These are phyloP conservation scores for Ganoderma lingzhi DNA, from an alignment of 1,284 basidiomycete species.

Conservation along the genomic window DNA sequence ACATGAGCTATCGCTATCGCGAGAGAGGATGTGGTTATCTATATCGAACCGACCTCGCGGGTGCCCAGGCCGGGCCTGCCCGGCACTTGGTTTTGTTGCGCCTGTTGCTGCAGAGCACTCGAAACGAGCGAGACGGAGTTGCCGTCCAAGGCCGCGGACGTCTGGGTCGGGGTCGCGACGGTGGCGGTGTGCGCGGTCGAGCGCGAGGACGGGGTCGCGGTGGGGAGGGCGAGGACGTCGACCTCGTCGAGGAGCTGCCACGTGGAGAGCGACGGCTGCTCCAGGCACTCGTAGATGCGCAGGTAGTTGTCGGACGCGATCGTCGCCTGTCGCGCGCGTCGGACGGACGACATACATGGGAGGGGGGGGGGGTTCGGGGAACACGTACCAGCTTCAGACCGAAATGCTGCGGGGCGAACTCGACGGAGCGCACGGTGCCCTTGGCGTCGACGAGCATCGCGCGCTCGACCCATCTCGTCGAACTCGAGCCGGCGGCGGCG, in stretches of 20 bases:
- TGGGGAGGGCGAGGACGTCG: slow-evolving; percentile 70
- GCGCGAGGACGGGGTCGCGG: slow-evolving; percentile 53
- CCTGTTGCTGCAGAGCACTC: slow-evolving; percentile 67
- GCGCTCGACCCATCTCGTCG: slow-evolving; percentile 76
- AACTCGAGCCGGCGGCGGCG: slow-evolving; percentile 37
- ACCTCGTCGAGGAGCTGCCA: slow-evolving; percentile 87
- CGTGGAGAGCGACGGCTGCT: slow-evolving; percentile 78
- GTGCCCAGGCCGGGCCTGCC: slow-evolving; percentile 64
- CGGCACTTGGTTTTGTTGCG: slow-evolving; percentile 50
- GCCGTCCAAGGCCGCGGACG: slow-evolving; percentile 59
- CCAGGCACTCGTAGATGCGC: slow-evolving; percentile 90
- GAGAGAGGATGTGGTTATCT: no score
- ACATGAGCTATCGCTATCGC: neutral
- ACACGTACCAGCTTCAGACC: slow-evolving; percentile 83
- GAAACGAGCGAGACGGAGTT: slow-evolving; percentile 66
- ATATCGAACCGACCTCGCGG: slow-evolving; percentile 51
- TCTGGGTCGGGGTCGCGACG: slow-evolving; percentile 74
- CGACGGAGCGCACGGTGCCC: slow-evolving; percentile 84
- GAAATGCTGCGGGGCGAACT: slow-evolving; percentile 87
- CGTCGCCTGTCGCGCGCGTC: slow-evolving; percentile 65
- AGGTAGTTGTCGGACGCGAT: slow-evolving; percentile 88
- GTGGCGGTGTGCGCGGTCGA: slow-evolving; percentile 59
- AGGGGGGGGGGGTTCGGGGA: neutral
- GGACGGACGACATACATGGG: neutral
- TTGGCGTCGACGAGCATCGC: slow-evolving; percentile 83